Base-by-base conservation (phyloP, 164 flowering plant species). In the Tinospora cordifolia region DNA sequence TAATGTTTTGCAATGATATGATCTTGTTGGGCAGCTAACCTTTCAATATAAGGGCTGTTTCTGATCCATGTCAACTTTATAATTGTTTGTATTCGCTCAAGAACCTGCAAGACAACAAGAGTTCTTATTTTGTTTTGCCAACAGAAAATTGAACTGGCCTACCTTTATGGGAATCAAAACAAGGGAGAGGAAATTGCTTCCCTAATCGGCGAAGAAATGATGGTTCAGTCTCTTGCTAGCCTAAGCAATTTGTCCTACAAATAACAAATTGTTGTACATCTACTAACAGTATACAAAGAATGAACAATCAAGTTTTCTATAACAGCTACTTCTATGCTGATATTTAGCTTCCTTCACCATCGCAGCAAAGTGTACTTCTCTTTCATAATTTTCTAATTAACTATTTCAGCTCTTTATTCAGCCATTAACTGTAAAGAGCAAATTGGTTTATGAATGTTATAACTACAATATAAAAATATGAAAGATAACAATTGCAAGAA, bases 1-100 rank as follows among this genome's bases (percentile, higher is more conserved):
- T n/a, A 41, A 41, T 41, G 59, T 51, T 51, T 51, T n/a, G 0
- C 21, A 0, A 17, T 17, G 22, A n/a, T 8, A 26, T 22, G 25
- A 25, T 1, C 30, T 60, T 11, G 8, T 66, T 49, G n/a, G 60
- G 44, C 44, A 30, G 15, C 54, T 62, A 24, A 80, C 99, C 96
- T 90, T 67, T 69, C 85, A 74, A 83, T 57, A 78, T 74, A 82
- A 38, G 90, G 91, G 47, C 92, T 81, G 72, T 84, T 89, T 75
- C 99, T 85, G 72, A 90, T 86, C 99, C 98, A 92, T 10, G 97
- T 90, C 27, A 92, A 72, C 80, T 81, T 88, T 26, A 87, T 40
- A 71, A 89, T 72, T 10, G 85, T 78, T 1, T 73, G 75, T 25
- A 86, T 38, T 46, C 80, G 74, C 72, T 89, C 80, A 8, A 94